A percentile compares a stretch with the other conserved stretches of the same genome.
Evolutionary conservation across 768 basidiomycete genomes (phyloP).

Genomic region (Leccinum obscurum): DNA sequence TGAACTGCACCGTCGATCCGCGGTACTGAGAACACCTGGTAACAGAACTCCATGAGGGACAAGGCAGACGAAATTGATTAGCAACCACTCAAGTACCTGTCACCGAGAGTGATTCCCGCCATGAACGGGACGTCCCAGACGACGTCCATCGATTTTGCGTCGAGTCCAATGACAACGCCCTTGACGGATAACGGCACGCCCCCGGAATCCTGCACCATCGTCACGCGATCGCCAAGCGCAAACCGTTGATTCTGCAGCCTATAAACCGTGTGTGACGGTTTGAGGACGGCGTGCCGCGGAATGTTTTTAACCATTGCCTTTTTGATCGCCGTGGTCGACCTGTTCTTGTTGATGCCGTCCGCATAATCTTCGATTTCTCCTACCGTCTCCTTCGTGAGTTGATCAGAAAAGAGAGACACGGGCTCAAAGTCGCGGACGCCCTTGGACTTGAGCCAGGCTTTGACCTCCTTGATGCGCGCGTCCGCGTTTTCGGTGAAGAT

Average conservation of each 20-base stretch:
- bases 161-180: conserved; percentile 91
- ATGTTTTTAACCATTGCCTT: conserved; percentile 93
- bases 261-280: conserved; percentile 87
- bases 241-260: conserved; percentile 90
- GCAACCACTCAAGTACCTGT: conserved; percentile 50
- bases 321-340: conserved; percentile 68
- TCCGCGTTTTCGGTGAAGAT: conserved; percentile 64
- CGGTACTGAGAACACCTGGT: conserved; percentile 88
- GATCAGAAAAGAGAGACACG: conserved; percentile 89
- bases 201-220: conserved; percentile 95
- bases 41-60: not conserved
- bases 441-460: conserved; percentile 81
- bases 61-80: not conserved
- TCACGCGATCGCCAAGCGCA: conserved; percentile 87
- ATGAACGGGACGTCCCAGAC: conserved; percentile 97
- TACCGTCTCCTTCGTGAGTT: conserved; percentile 88
- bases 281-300: conserved; percentile 89
- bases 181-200: conserved; percentile 88
- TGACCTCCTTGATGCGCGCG: conserved; percentile 70
- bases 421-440: conserved; percentile 91
- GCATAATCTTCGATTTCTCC: conserved; percentile 75
- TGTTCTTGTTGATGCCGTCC: conserved; percentile 62
- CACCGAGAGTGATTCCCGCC: conserved; percentile 83
- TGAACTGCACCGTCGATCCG: conserved; percentile 85
- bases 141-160: conserved; percentile 86